A percentile compares a stretch with the other conserved stretches of the same genome.
These are phyloP conservation scores for Penicillium sp. DNA, from an alignment of 2,329 filamentous ascomycete species.

Conservation along the genomic window DNA sequence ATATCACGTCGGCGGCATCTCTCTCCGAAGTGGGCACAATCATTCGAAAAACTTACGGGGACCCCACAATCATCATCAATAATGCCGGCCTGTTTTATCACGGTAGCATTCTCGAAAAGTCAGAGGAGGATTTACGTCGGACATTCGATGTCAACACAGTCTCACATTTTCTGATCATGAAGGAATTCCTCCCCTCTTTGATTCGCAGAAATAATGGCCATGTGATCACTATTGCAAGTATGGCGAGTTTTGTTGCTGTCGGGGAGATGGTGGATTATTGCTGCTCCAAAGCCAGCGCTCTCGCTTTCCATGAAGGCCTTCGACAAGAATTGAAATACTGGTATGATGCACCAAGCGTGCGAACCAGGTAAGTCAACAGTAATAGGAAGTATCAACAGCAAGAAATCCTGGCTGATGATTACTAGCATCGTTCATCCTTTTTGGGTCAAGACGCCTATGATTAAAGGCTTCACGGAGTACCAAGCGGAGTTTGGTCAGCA, in stretches of 20 bases:
- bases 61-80: slow-evolving; percentile 49
- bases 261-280: slow-evolving; percentile 55
- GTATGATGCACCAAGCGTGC: slow-evolving; percentile 34
- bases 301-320: slow-evolving; percentile 55
- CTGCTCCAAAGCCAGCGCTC: slow-evolving; percentile 52
- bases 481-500: slow-evolving; percentile 19
- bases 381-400: background rate
- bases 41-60: slow-evolving; percentile 38
- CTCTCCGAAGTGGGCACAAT: slow-evolving; percentile 29
- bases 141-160: slow-evolving; percentile 55
- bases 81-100: slow-evolving; percentile 51
- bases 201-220: slow-evolving; percentile 54
- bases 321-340: slow-evolving; percentile 33
- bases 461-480: slow-evolving; percentile 30
- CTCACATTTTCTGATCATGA: slow-evolving; percentile 51
- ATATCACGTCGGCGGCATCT: slow-evolving; percentile 28
- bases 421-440: slow-evolving; percentile 23
- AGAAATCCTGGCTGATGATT: too few relatives aligned
- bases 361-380: slow-evolving; percentile 27
- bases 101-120: slow-evolving; percentile 46
- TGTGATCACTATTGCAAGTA: slow-evolving; percentile 57
- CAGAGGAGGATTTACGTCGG: slow-evolving; percentile 43
- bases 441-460: slow-evolving; percentile 44
- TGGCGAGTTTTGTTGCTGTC: slow-evolving; percentile 50
- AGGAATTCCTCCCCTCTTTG: slow-evolving; percentile 55